These are phyloP conservation scores for Azolla pinnata DNA, from an alignment of 75 land plant species.

Conservation along the genomic window DNA sequence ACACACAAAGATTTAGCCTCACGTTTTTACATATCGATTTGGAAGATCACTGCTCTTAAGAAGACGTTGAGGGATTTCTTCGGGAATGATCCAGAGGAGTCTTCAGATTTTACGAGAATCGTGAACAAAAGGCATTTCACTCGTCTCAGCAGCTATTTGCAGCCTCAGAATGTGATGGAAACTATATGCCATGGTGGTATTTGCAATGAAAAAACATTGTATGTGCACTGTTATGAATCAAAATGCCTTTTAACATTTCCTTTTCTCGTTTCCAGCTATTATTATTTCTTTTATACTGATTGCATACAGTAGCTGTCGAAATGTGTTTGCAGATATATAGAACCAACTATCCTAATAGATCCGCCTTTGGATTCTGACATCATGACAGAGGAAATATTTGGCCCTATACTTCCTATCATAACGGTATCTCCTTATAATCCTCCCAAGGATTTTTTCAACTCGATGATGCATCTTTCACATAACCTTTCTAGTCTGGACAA, in stretches of 20 bases:
- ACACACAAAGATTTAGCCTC: too few relatives aligned
- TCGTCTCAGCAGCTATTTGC: constrained; percentile 39
- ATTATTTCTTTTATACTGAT: too few relatives aligned
- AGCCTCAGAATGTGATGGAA: constrained; percentile 42
- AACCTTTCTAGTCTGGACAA: too few relatives aligned
- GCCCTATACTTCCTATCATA: constrained; percentile 74
- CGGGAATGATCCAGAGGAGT: constrained; percentile 35
- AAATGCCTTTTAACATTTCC: too few relatives aligned
- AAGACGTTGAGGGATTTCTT: constrained; percentile 36
- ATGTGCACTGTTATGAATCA: too few relatives aligned
- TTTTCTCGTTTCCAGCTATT: too few relatives aligned
- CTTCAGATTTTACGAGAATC: constrained; percentile 37
- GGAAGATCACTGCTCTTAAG: constrained; percentile 46
- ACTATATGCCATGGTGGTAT: constrained; percentile 66
- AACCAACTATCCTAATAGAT: constrained; percentile 68
- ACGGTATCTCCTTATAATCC: constrained; percentile 28
- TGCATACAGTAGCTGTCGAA: too few relatives aligned
- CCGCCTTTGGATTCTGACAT: constrained; percentile 56
- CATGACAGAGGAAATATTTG: constrained; percentile 87
- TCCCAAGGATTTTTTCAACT: too few relatives aligned
- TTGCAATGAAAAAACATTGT: constrained; percentile 44
- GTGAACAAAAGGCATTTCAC: constrained; percentile 48
- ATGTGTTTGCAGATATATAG: constrained; percentile 45
- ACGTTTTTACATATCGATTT: too few relatives aligned
- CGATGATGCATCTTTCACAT: too few relatives aligned